Conservation (phyloP, 208 protist species). For the Leishmania major region DNA sequence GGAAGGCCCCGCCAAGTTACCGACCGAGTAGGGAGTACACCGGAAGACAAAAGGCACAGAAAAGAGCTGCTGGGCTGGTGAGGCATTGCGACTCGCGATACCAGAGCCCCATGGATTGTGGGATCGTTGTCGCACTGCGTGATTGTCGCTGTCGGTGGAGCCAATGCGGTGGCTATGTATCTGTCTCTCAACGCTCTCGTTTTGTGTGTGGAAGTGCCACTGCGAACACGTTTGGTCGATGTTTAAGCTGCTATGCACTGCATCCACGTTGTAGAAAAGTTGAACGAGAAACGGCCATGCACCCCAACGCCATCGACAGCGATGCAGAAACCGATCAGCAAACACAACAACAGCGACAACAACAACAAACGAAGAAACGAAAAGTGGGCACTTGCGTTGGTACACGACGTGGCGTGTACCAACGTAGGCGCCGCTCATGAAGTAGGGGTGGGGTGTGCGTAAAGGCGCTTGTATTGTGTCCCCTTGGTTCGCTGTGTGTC, state of each 20-base stretch:
- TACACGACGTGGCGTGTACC: not conserved
- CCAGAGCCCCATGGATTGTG: not conserved
- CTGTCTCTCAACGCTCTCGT: not conserved
- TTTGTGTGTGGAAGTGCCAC: not conserved
- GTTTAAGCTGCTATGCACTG: not conserved
- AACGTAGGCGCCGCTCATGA: not conserved
- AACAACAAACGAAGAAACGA: not conserved
- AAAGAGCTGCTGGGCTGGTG: not conserved
- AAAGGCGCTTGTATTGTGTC: not conserved
- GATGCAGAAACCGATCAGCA: not conserved
- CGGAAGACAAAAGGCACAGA: not conserved
- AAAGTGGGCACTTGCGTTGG: not conserved
- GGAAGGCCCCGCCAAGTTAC: slow-evolving; percentile 34
- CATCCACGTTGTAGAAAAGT: not conserved
- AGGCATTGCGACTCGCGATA: too few species aligned
- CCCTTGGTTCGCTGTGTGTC: not conserved
- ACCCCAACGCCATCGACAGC: not conserved
- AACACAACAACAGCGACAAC: not conserved
- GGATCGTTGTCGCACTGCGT: not conserved
- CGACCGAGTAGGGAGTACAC: slow-evolving; percentile 20
- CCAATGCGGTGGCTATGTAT: not conserved
- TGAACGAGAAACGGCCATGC: not conserved
- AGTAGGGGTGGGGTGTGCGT: not conserved
- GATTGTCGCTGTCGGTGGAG: not conserved
- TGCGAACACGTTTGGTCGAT: not conserved